Conservation (phyloP, 2,329 filamentous ascomycete genomes). For the Eurotiales sp. region DNA sequence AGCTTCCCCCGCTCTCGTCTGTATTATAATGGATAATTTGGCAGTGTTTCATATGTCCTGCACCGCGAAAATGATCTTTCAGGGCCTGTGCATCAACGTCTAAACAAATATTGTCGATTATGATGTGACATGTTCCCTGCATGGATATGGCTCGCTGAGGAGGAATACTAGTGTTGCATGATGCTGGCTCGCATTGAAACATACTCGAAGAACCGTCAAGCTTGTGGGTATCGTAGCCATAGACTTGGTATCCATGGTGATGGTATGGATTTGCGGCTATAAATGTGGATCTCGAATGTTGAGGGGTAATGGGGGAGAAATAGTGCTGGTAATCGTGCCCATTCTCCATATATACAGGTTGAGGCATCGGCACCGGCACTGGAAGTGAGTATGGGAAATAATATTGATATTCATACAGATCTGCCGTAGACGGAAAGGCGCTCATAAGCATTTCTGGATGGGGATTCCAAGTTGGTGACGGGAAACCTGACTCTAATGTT, state of each 20-base stretch:
- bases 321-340: neutral
- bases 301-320: neutral
- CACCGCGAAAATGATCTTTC: constrained; percentile 25
- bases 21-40: constrained; percentile 24
- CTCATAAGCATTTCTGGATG: neutral
- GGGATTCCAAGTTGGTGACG: neutral
- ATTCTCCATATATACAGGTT: neutral
- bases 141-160: neutral
- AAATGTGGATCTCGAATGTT: neutral
- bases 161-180: neutral
- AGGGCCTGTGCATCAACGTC: constrained; percentile 28
- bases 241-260: neutral
- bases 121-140: constrained; percentile 15
- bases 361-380: neutral
- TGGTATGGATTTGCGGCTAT: neutral
- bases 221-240: neutral
- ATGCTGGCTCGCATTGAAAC: neutral
- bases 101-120: constrained; percentile 26
- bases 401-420: constrained; percentile 2
- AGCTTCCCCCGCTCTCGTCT: constrained; percentile 1
- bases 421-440: neutral
- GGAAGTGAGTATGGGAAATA: constrained; percentile 3
- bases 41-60: constrained; percentile 30
- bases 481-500: neutral
- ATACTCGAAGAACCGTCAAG: neutral